These are phyloP conservation scores for Xylaria bambusicola DNA, from an alignment of 495 filamentous ascomycete genomes.

Conservation along the genomic window DNA sequence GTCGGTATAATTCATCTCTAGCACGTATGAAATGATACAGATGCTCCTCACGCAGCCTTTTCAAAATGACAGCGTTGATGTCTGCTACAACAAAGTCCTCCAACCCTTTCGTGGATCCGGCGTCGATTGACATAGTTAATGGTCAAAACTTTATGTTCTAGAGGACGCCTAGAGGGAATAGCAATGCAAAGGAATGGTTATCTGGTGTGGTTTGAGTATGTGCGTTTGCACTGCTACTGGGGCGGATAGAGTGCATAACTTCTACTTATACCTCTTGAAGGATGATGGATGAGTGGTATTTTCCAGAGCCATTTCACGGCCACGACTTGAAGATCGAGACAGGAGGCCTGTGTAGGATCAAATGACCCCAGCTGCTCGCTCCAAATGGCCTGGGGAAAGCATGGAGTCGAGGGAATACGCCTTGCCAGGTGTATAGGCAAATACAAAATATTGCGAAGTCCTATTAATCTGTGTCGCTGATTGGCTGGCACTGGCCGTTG, in stretches of 20 bases:
- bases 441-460: neutral
- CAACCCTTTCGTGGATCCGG: neutral
- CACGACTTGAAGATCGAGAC: neutral
- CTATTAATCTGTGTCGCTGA: neutral
- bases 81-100: neutral
- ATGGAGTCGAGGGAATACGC: neutral
- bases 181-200: neutral
- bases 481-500: conserved; percentile 1
- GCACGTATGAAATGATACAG: neutral
- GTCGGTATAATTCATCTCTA: neutral
- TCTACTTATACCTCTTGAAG: too few relatives aligned
- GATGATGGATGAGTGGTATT: neutral
- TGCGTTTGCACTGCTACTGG: too few relatives aligned
- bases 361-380: neutral
- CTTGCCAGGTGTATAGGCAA: neutral
- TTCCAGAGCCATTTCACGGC: too few relatives aligned
- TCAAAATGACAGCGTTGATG: neutral
- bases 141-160: neutral
- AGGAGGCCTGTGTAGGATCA: neutral
- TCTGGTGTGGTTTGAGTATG: too few relatives aligned
- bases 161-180: too few relatives aligned
- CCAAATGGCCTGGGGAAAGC: too few relatives aligned
- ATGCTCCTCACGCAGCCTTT: neutral
- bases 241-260: too few relatives aligned
- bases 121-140: neutral